Evolutionary conservation across 73 alveolate genomes (phyloP).

Genomic region (Symbiodinium natans): DNA sequence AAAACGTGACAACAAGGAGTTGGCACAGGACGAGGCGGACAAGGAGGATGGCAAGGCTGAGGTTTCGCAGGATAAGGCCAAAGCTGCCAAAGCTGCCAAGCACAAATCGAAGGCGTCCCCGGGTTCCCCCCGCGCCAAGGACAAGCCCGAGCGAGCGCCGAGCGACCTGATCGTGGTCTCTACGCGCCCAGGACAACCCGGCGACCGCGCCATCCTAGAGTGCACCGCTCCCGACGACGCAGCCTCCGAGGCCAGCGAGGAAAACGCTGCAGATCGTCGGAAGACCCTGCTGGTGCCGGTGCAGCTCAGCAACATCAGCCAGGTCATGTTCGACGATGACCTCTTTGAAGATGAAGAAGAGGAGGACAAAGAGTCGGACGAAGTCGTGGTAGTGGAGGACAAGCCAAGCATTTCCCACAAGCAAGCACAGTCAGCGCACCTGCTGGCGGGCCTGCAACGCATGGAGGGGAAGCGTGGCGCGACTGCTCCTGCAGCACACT

Average conservation of each 20-base stretch:
- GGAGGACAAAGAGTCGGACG: constrained; percentile 34
- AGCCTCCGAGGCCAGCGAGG: constrained; percentile 21
- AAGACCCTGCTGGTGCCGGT: constrained; percentile 8
- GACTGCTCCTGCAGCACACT: constrained; percentile 17
- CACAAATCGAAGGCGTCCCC: neutral
- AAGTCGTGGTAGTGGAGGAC: constrained; percentile 41
- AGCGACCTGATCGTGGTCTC: constrained; percentile 40
- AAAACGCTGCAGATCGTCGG: constrained; percentile 6
- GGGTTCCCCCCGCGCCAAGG: neutral
- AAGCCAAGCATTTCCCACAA: constrained; percentile 55
- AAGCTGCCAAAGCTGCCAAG: neutral
- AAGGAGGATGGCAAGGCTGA: neutral
- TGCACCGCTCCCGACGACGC: constrained; percentile 15
- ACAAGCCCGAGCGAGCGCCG: neutral
- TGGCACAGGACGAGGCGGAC: neutral
- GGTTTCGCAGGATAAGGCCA: neutral
- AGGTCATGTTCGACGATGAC: constrained; percentile 29
- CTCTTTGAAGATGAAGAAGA: constrained; percentile 35
- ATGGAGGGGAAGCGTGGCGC: neutral
- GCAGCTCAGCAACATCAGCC: neutral
- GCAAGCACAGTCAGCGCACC: constrained; percentile 42
- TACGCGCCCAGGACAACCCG: constrained; percentile 56
- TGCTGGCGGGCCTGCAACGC: constrained; percentile 18
- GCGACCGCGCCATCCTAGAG: constrained; percentile 28
- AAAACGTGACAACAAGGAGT: neutral